Percentiles rank a stretch among this genome's conserved stretches.
These are phyloP conservation scores for Gossypium sturtianum DNA, from an alignment of 345 rosid species.

Conservation along the genomic window DNA sequence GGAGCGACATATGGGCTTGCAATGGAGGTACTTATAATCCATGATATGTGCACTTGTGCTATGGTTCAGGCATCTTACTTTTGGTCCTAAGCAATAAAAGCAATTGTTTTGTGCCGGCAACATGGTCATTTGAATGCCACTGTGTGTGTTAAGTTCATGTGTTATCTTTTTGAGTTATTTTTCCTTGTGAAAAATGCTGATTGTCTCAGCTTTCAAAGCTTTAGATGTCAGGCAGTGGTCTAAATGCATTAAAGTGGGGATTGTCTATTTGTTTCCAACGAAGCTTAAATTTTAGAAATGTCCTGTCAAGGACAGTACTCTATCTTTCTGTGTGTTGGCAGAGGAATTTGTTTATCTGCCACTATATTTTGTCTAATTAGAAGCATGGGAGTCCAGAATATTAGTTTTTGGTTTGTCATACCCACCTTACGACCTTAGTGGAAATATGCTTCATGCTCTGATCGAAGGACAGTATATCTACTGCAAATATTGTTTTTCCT, in stretches of 20 bases:
- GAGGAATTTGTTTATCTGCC: neutral
- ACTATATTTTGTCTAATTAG: neutral
- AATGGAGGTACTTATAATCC: slow-evolving; percentile 67
- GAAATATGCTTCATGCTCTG: neutral
- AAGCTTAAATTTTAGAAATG: neutral
- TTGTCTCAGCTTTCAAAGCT: neutral
- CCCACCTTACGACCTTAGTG: neutral
- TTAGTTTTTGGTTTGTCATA: neutral
- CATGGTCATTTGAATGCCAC: neutral
- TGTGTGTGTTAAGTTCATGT: neutral
- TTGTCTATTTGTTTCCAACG: neutral
- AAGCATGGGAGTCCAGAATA: neutral
- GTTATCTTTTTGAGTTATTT: neutral
- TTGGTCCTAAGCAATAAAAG: neutral
- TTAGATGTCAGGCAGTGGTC: neutral
- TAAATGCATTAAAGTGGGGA: neutral
- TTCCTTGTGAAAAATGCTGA: neutral
- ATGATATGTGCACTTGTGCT: neutral
- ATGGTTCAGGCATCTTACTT: neutral
- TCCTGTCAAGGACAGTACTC: neutral
- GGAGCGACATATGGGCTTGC: slow-evolving; percentile 96
- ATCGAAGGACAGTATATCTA: slow-evolving; percentile 12
- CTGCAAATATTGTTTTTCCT: slow-evolving; percentile 15
- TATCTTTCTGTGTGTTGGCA: neutral
- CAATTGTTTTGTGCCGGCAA: neutral